phyloP scores from a whole-genome alignment of 345 rosid species.

The Nasturtium officinale region DNA sequence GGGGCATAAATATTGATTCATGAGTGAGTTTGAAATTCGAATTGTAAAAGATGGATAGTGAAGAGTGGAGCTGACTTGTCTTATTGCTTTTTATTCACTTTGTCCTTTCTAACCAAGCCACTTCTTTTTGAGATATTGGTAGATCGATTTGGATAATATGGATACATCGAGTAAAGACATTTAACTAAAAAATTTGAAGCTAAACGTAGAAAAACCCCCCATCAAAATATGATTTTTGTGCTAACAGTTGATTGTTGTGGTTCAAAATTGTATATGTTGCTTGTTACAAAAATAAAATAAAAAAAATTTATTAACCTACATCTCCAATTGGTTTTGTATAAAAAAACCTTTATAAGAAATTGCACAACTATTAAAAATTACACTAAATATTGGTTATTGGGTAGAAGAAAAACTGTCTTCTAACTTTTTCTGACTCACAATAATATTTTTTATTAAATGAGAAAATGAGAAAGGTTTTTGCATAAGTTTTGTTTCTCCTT shows the following conservation, averaged over 20 bases:
- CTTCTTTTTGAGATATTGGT: not conserved
- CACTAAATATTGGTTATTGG: too few species aligned
- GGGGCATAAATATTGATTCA: conserved; percentile 28
- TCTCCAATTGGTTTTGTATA: not conserved
- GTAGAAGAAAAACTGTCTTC: too few species aligned
- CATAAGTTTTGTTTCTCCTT: too few species aligned
- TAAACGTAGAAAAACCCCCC: not conserved
- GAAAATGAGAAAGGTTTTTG: too few species aligned
- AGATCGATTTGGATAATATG: too few species aligned
- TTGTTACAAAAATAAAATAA: too few species aligned
- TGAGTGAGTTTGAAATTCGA: conserved; percentile 1
- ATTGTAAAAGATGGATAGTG: not conserved
- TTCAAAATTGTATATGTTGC: not conserved
- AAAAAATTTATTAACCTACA: not conserved
- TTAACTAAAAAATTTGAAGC: not conserved
- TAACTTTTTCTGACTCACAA: too few species aligned
- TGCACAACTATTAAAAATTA: too few species aligned
- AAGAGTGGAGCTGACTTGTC: conserved; percentile 40
- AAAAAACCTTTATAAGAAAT: too few species aligned
- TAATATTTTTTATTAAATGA: too few species aligned
- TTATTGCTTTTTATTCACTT: conserved; percentile 1
- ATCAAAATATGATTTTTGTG: not conserved
- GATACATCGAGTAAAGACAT: not conserved
- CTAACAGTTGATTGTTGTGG: not conserved
- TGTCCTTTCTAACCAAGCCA: not conserved